Evolutionary conservation across 2,329 filamentous ascomycete genomes (phyloP).

Genomic region (Fusarium sp.): DNA sequence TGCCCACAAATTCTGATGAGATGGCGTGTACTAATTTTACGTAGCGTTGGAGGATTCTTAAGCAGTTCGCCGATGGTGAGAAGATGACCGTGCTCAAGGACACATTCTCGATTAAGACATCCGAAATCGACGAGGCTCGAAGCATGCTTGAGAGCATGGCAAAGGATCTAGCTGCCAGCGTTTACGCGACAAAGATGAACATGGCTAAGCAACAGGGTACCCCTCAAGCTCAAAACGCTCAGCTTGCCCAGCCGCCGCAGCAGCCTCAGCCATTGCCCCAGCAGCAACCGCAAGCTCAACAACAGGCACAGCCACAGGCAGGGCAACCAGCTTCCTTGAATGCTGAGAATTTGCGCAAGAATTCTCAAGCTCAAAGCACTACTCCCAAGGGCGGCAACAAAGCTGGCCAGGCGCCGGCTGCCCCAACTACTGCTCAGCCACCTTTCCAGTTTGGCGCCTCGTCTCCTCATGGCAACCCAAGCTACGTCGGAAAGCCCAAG

Average conservation of each 20-base stretch:
- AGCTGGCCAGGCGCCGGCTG: constrained; percentile 62
- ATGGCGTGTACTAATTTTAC: constrained; percentile 48
- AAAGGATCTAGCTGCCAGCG: constrained; percentile 56
- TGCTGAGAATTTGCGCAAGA: constrained; percentile 63
- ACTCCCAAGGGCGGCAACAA: constrained; percentile 55
- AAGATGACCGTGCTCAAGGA: constrained; percentile 58
- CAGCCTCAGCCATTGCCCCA: constrained; percentile 48
- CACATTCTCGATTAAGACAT: constrained; percentile 61
- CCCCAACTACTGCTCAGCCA: constrained; percentile 67
- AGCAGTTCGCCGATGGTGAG: constrained; percentile 65
- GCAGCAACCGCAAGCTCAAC: constrained; percentile 48
- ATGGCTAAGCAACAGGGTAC: constrained; percentile 45
- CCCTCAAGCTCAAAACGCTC: constrained; percentile 45
- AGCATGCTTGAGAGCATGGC: constrained; percentile 63
- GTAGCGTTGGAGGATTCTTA: constrained; percentile 64
- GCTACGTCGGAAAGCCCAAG: constrained; percentile 63
- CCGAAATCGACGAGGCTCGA: constrained; percentile 63
- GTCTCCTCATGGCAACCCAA: constrained; percentile 70
- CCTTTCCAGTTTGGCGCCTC: constrained; percentile 66
- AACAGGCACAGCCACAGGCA: constrained; percentile 37
- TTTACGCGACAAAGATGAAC: constrained; percentile 44
- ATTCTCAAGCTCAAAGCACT: constrained; percentile 60
- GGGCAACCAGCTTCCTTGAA: constrained; percentile 53
- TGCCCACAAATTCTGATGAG: not conserved
- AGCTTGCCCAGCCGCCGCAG: constrained; percentile 51